Evolutionary conservation across 805 yeast genomes (phyloP).

Genomic region (Ogataea polymorpha): DNA sequence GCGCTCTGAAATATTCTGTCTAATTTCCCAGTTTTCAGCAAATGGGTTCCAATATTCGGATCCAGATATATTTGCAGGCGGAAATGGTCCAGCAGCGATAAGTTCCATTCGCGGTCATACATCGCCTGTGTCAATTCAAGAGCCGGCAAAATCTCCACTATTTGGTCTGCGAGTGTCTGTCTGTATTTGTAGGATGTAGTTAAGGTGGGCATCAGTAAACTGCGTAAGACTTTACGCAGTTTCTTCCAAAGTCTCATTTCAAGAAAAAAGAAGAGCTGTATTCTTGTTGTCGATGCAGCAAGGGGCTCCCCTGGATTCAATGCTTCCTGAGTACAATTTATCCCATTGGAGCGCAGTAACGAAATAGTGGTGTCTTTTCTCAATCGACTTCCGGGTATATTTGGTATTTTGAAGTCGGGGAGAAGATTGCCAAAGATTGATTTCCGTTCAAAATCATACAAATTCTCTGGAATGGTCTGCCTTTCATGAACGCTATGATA

Average conservation of each 20-base stretch:
- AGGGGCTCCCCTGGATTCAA: background rate
- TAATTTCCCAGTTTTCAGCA: slow-evolving; percentile 40
- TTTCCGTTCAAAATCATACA: slow-evolving; percentile 19
- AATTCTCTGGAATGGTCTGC: slow-evolving; percentile 20
- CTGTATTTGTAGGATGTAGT: slow-evolving; percentile 50
- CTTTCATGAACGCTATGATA: slow-evolving; percentile 34
- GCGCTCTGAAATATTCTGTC: slow-evolving; percentile 41
- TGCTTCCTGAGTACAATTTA: background rate
- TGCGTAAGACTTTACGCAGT: slow-evolving; percentile 46
- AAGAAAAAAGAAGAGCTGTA: slow-evolving; percentile 56
- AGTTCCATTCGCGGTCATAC: slow-evolving; percentile 48
- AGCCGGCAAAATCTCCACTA: slow-evolving; percentile 52
- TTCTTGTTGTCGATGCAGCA: slow-evolving; percentile 37
- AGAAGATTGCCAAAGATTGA: slow-evolving; percentile 34
- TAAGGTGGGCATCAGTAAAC: slow-evolving; percentile 52
- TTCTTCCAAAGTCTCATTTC: slow-evolving; percentile 58
- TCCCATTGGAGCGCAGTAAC: slow-evolving; percentile 13
- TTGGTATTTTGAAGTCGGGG: slow-evolving; percentile 35
- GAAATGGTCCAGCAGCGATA: slow-evolving; percentile 31
- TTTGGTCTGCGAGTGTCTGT: slow-evolving; percentile 47
- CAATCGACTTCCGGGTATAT: slow-evolving; percentile 30
- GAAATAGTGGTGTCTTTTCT: slow-evolving; percentile 30
- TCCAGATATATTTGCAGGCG: slow-evolving; percentile 33
- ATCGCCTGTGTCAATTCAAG: slow-evolving; percentile 43
- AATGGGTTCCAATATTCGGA: slow-evolving; percentile 33